These are phyloP conservation scores for Colletotrichum liriopes DNA, from an alignment of 2,329 filamentous ascomycete genomes.

Conservation along the genomic window DNA sequence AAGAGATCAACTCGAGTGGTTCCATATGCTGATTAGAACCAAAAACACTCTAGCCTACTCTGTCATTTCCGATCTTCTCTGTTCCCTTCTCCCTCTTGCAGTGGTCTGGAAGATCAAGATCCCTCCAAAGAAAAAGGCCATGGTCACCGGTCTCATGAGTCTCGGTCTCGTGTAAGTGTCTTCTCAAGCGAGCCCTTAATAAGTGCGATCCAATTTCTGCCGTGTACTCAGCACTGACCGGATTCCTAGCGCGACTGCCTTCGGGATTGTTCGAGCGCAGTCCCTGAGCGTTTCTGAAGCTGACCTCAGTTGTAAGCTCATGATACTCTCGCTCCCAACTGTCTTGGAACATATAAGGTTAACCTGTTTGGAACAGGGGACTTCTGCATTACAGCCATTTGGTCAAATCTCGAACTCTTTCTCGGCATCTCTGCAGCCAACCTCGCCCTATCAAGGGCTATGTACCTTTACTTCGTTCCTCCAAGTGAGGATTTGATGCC, in stretches of 20 bases:
- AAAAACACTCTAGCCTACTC: conserved; percentile 44
- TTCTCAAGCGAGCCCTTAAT: no score
- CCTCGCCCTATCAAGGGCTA: conserved; percentile 46
- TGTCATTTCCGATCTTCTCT: conserved; percentile 47
- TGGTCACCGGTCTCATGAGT: conserved; percentile 51
- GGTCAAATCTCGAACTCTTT: conserved; percentile 55
- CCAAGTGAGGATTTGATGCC: neutral
- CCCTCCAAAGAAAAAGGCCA: conserved; percentile 50
- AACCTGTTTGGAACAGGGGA: conserved; percentile 44
- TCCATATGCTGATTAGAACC: no score
- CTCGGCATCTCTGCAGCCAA: conserved; percentile 57
- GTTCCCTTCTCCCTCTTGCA: conserved; percentile 49
- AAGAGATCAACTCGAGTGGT: no score
- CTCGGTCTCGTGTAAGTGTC: conserved; percentile 47
- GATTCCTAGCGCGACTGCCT: conserved; percentile 45
- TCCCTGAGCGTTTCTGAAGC: conserved; percentile 45
- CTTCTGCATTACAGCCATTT: conserved; percentile 54
- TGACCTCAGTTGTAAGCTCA: conserved; percentile 47
- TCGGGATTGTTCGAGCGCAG: conserved; percentile 45
- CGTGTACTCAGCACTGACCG: no score
- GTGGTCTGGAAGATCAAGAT: conserved; percentile 53
- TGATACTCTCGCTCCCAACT: neutral
- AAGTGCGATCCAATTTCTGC: no score
- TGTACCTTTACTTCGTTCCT: conserved; percentile 43
- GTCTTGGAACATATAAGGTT: no score